Conservation (phyloP, 192 early-diverging fungal genomes). For the Coemansia sp. region DNA sequence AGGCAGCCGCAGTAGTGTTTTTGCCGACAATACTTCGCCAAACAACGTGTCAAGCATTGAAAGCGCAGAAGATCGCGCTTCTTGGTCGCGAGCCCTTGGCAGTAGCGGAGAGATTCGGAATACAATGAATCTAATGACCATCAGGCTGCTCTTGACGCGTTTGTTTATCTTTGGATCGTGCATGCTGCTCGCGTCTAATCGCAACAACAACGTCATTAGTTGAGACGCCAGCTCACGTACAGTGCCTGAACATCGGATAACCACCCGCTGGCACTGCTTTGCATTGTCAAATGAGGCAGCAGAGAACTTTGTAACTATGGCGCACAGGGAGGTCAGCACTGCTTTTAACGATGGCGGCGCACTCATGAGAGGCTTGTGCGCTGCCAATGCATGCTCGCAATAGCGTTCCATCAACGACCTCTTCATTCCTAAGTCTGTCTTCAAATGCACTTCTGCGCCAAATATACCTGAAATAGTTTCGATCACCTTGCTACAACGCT, state of each 20-base stretch:
- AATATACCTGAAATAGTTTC: slow-evolving; percentile 24
- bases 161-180: slow-evolving; percentile 15
- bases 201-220: background rate
- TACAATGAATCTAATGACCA: slow-evolving; percentile 39
- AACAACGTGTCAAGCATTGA: slow-evolving; percentile 27
- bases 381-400: slow-evolving; percentile 9
- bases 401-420: slow-evolving; percentile 27
- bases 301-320: slow-evolving; percentile 13
- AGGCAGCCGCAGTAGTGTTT: slow-evolving; percentile 1
- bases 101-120: slow-evolving; percentile 39
- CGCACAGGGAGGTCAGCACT: slow-evolving; percentile 29
- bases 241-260: slow-evolving; percentile 19
- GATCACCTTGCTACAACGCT: slow-evolving; percentile 12
- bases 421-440: slow-evolving; percentile 23
- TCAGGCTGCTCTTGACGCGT: slow-evolving; percentile 23
- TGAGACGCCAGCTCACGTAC: slow-evolving; percentile 20
- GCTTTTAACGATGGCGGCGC: slow-evolving; percentile 36
- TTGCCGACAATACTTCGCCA: slow-evolving; percentile 15
- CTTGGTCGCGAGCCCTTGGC: background rate
- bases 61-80: slow-evolving; percentile 9
- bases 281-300: slow-evolving; percentile 21
- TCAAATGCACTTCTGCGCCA: slow-evolving; percentile 18
- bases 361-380: slow-evolving; percentile 23
- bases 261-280: slow-evolving; percentile 19
- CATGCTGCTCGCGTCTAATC: background rate